Percentiles rank a stretch among this genome's conserved stretches.
Evolutionary conservation across 75 land plant genomes (phyloP).

Genomic region (Sequoia sempervirens): DNA sequence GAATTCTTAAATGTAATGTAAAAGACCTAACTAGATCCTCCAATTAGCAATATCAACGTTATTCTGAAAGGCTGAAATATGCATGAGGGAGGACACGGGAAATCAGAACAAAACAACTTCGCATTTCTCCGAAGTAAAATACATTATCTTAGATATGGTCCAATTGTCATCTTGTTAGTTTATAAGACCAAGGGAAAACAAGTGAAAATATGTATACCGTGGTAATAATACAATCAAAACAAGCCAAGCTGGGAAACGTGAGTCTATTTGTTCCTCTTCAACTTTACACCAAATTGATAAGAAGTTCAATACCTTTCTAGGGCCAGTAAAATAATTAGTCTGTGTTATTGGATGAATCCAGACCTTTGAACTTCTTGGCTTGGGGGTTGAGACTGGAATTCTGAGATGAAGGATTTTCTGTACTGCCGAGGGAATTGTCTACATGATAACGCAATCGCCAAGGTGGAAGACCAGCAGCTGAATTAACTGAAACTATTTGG

Average conservation of each 20-base stretch:
- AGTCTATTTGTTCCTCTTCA: not conserved
- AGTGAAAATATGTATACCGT: not conserved
- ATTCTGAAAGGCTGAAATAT: not conserved
- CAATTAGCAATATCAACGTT: too few species aligned
- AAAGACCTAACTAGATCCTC: too few species aligned
- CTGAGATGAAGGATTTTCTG: not conserved
- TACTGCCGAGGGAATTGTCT: not conserved
- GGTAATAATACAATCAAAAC: slow-evolving; percentile 1
- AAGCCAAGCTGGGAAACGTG: not conserved
- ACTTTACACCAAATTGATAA: not conserved
- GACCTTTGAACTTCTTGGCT: not conserved
- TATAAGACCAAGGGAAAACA: not conserved
- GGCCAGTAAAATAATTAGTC: not conserved
- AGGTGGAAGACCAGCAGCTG: not conserved
- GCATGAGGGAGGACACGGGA: not conserved
- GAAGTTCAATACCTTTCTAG: not conserved
- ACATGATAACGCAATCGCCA: slow-evolving; percentile 1
- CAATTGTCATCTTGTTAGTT: not conserved
- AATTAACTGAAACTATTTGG: slow-evolving; percentile 5
- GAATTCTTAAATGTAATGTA: not conserved
- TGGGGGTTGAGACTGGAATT: not conserved
- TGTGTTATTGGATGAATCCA: not conserved
- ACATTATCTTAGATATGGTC: not conserved
- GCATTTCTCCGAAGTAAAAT: not conserved
- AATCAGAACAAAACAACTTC: not conserved